phyloP scores from a whole-genome alignment of 1,284 basidiomycete genomes.

The Pterulicium gracile region DNA sequence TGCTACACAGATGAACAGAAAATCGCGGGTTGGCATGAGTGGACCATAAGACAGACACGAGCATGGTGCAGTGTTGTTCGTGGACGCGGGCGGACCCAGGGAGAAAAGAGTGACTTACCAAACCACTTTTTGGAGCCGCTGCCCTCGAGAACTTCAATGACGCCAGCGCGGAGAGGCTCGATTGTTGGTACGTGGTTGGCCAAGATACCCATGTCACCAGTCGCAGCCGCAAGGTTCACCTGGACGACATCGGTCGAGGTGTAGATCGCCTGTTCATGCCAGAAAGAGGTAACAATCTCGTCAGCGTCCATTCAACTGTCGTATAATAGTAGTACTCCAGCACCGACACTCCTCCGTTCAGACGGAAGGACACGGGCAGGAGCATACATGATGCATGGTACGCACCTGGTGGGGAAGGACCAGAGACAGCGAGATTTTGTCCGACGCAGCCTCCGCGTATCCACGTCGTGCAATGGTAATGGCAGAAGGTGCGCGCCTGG shows the following conservation, averaged over 20 bases:
- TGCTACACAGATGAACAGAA: conserved; percentile 35
- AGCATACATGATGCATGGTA: no score
- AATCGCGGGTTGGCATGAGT: background rate
- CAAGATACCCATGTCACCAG: conserved; percentile 98
- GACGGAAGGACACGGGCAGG: no score
- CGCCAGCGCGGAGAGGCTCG: conserved; percentile 85
- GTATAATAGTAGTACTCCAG: no score
- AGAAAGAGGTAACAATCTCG: conserved; percentile 10
- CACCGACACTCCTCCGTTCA: no score
- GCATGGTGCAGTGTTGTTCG: no score
- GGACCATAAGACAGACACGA: background rate
- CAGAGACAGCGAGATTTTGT: conserved; percentile 85
- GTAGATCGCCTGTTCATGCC: conserved; percentile 64
- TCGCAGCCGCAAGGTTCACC: conserved; percentile 86
- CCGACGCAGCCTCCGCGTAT: conserved; percentile 72
- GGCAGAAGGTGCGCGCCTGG: conserved; percentile 45
- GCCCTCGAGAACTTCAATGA: conserved; percentile 87
- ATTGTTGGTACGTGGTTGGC: conserved; percentile 94
- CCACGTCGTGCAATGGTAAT: conserved; percentile 55
- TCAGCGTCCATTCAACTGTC: no score
- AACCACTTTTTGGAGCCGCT: conserved; percentile 89
- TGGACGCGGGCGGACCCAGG: background rate
- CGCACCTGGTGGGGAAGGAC: conserved; percentile 89
- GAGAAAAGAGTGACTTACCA: conserved; percentile 43
- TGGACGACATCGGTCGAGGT: conserved; percentile 82